phyloP scores from a whole-genome alignment of 805 yeast genomes.

The Zygoascus flipseniorum region DNA sequence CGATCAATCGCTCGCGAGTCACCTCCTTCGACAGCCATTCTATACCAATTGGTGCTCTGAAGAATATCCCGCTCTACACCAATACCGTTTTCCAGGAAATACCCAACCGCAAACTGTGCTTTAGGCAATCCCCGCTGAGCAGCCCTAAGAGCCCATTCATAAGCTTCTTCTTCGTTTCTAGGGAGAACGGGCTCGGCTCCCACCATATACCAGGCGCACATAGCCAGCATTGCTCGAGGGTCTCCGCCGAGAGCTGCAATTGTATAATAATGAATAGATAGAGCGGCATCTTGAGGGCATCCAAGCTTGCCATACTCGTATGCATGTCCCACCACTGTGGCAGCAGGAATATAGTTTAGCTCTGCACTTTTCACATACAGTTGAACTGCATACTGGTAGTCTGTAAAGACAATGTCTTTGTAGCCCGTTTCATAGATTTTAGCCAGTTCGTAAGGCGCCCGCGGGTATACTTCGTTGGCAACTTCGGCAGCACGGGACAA shows the following conservation, averaged over 20 bases:
- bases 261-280: slow-evolving; percentile 87
- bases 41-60: slow-evolving; percentile 67
- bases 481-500: slow-evolving; percentile 74
- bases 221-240: slow-evolving; percentile 79
- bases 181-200: slow-evolving; percentile 82
- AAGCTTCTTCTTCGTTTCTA: slow-evolving; percentile 75
- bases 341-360: slow-evolving; percentile 74
- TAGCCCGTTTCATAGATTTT: slow-evolving; percentile 78
- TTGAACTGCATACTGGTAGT: slow-evolving; percentile 74
- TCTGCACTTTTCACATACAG: slow-evolving; percentile 83
- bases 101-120: slow-evolving; percentile 80
- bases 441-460: slow-evolving; percentile 92
- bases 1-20: slow-evolving; percentile 41
- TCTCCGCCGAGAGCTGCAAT: slow-evolving; percentile 87
- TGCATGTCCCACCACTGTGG: slow-evolving; percentile 68
- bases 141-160: slow-evolving; percentile 88
- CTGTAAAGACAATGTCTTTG: slow-evolving; percentile 78
- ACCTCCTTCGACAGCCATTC: slow-evolving; percentile 58
- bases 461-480: slow-evolving; percentile 76
- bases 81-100: slow-evolving; percentile 77
- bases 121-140: slow-evolving; percentile 67
- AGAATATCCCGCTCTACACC: slow-evolving; percentile 59
- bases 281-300: slow-evolving; percentile 69
- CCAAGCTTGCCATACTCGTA: slow-evolving; percentile 68
- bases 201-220: slow-evolving; percentile 94